phyloP scores from a whole-genome alignment of 768 basidiomycete genomes.

The Hirschioporus abietinus region DNA sequence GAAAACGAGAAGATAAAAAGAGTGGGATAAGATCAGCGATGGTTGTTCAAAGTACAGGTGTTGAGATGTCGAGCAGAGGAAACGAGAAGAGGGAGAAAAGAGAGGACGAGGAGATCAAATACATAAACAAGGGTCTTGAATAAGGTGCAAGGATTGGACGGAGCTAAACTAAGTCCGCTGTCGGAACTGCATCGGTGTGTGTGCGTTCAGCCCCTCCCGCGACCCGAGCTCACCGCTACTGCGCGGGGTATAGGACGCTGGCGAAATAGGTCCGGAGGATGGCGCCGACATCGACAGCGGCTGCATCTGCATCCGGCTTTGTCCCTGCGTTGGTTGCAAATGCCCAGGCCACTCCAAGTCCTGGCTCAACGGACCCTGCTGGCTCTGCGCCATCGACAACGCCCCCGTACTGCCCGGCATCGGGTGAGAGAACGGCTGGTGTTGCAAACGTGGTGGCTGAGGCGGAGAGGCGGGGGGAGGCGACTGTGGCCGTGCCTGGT shows the following conservation, averaged over 20 bases:
- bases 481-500: not conserved
- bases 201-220: conserved; percentile 13
- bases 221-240: conserved; percentile 21
- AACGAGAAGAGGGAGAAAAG: not conserved
- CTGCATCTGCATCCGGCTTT: conserved; percentile 23
- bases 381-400: conserved; percentile 39
- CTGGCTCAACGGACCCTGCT: conserved; percentile 19
- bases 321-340: conserved; percentile 22
- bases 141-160: not conserved
- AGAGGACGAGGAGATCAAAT: not conserved
- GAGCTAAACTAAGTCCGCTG: conserved; percentile 18
- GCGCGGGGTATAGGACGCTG: conserved; percentile 24
- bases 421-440: conserved; percentile 36
- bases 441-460: conserved; percentile 19
- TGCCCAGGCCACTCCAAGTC: conserved; percentile 39
- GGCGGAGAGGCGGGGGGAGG: not conserved
- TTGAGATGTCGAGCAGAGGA: not conserved
- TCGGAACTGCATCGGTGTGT: conserved; percentile 20
- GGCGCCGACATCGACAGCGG: conserved; percentile 18
- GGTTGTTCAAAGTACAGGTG: conserved; percentile 6
- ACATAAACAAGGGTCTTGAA: conserved; percentile 10
- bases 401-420: conserved; percentile 38
- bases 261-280: conserved; percentile 21
- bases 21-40: conserved; percentile 6
- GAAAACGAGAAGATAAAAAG: conserved; percentile 12